Base-by-base conservation (phyloP, 768 basidiomycete species). In the Podaxis carcinomalis region DNA sequence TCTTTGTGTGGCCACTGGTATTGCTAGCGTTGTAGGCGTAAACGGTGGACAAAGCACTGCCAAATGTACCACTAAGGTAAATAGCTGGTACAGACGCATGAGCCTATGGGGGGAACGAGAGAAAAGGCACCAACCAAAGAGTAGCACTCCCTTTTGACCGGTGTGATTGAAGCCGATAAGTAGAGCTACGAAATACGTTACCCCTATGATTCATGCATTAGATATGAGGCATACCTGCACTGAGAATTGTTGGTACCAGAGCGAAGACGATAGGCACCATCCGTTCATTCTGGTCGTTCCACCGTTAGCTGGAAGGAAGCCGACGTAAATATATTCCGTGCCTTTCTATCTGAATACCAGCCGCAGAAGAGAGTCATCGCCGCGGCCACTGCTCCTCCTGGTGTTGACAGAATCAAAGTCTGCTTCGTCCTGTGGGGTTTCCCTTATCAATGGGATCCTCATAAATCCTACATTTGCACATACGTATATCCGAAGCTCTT, bases 11-110 rank as follows among this genome's bases (percentile, higher is more conserved):
- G 0, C 85, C 85, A 36, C 80, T 80, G 0, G 82, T 87, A 68
- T 88, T 87, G 56, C 81, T 81, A 5, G 85, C 83, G 56, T 87
- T 86, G 64, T 84, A 87, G 0, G 86, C 84, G 59, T 87, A 87
- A 10, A 87, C 75, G 0, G 81, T 78, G 0, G 85, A 81, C 9
- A 88, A 69, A 0, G 83, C 81, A 54, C 82, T 83, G 4, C 85
- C 85, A 57, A 84, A 88, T 2, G 83, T 82, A n/a, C 78, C 76
- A 28, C 78, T 73, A 32, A 84, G 69, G 59, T 84, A 84, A 9
- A 73, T 73, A 36, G 75, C 84, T 85, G 57, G 13, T 23, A 23
- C 9, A 59, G 49, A 56, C 19, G 35, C 27, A 50, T 44, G 13
- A 40, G 54, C n/a, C 56, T 19, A 42, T 35, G 40, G 16, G 23